Percentiles rank a stretch among this genome's conserved stretches.
These are phyloP conservation scores for Castanea mollissima DNA, from an alignment of 306 rosid genomes.

Conservation along the genomic window DNA sequence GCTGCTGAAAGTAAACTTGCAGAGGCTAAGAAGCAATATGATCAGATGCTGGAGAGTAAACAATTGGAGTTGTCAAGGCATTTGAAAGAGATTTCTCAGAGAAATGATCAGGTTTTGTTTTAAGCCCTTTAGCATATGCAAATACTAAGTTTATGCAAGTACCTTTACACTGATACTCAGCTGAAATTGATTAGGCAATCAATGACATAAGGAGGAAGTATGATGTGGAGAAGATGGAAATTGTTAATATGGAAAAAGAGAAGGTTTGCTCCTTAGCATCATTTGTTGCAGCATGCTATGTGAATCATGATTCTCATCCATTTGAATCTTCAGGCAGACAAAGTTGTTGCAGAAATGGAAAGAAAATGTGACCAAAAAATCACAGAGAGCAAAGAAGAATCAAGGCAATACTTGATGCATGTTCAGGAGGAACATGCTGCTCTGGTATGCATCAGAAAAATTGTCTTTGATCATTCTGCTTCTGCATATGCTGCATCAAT, in stretches of 20 bases:
- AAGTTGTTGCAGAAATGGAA: conserved; percentile 59
- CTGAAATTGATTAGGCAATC: conserved; percentile 61
- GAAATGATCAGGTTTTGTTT: conserved; percentile 83
- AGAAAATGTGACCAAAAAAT: conserved; percentile 51
- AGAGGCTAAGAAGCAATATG: conserved; percentile 74
- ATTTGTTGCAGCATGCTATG: conserved; percentile 19
- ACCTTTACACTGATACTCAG: conserved; percentile 32
- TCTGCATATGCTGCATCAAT: conserved; percentile 6
- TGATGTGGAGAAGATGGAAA: conserved; percentile 84
- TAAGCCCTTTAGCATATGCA: conserved; percentile 20
- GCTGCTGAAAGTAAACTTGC: conserved; percentile 66
- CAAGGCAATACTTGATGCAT: conserved; percentile 52
- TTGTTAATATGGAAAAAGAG: conserved; percentile 68
- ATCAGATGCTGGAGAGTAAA: conserved; percentile 75
- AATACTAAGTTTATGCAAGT: conserved; percentile 16
- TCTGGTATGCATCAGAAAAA: conserved; percentile 49
- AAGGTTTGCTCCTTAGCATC: conserved; percentile 58
- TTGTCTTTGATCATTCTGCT: conserved; percentile 12
- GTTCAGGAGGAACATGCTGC: conserved; percentile 69
- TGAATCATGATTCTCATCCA: conserved; percentile 33
- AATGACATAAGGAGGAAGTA: conserved; percentile 83
- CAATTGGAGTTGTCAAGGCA: conserved; percentile 80
- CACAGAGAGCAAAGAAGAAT: conserved; percentile 68
- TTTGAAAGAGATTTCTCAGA: conserved; percentile 86
- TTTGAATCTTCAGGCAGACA: conserved; percentile 60